phyloP scores from a whole-genome alignment of 2,329 filamentous ascomycete genomes.

The Monosporascus sp. region DNA sequence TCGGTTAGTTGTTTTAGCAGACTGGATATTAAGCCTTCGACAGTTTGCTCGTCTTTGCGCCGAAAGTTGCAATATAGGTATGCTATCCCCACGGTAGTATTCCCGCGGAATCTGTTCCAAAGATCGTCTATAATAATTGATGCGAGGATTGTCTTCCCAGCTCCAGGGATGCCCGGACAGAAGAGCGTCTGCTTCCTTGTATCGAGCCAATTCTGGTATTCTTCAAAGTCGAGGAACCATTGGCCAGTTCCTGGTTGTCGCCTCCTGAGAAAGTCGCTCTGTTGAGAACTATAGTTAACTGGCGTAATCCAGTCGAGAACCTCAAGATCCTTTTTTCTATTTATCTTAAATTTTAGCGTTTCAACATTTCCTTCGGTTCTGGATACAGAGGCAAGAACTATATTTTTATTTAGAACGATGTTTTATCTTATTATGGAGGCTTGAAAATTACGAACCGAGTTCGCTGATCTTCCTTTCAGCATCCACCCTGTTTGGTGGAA shows the following conservation, averaged over 20 bases:
- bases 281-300: conserved; percentile 31
- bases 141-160: conserved; percentile 43
- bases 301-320: conserved; percentile 36
- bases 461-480: not conserved
- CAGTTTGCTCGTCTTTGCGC: conserved; percentile 31
- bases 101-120: conserved; percentile 7
- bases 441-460: not conserved
- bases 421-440: not conserved
- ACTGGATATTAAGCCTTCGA: conserved; percentile 25
- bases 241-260: conserved; percentile 32
- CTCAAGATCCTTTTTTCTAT: not conserved
- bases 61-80: conserved; percentile 43
- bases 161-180: conserved; percentile 42
- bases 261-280: conserved; percentile 32
- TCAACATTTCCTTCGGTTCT: not conserved
- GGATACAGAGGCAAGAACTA: not conserved
- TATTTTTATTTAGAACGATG: not conserved
- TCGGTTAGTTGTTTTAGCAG: conserved; percentile 34
- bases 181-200: conserved; percentile 30
- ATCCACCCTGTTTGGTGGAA: not conserved
- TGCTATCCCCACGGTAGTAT: conserved; percentile 24
- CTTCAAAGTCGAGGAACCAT: conserved; percentile 10
- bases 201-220: conserved; percentile 9
- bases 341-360: not conserved
- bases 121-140: conserved; percentile 38